Evolutionary conservation across 2,329 filamentous ascomycete species (phyloP), one percentile per base, ranked within the genome.

Genomic region (Fusarium sp.): DNA sequence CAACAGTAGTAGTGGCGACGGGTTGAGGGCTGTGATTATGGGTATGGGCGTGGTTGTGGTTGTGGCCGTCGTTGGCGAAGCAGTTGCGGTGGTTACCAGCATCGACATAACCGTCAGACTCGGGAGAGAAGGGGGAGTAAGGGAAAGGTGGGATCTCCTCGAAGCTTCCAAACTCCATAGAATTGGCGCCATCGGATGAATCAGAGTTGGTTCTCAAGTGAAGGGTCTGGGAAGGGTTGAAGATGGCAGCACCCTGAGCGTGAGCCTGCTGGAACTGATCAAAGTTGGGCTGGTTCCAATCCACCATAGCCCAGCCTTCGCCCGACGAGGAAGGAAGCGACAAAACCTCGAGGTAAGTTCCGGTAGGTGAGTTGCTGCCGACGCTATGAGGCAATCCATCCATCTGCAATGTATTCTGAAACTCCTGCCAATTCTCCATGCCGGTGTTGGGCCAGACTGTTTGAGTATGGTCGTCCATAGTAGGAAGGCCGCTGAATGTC

Each of bases 221-320:
- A 54, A 98, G 84, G 2, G 94, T 97, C 82, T 97, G 92, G 67
- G 91, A 90, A 3, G 95, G 95, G 81, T 98, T 97, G 85, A 97
- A 97, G 76, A 97, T 94, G 71, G 92, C 90, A 42, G 84, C 80
- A 67, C 84, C 88, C 54, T 88, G 87, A 8, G 77, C 75, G 46
- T 87, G 86, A 42, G 83, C 78, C 61, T 84, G 83, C 52, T 81
- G 78, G 63, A 81, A 81, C 72, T 95, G 92, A 72, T 92, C 90
- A 40, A 81, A 74, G 53, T 90, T 91, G 66, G 89, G 90, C 65
- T 91, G 89, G 64, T 90, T 90, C 77, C 89, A 88, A 71, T 96
- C 92, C 61, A 98, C 90, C 71, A 92, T 88, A 53, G 89, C 90
- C 94, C 94, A 98, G 61, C 93, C 93, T 74, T 94, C 93, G 74